Percentiles rank a stretch among this genome's conserved stretches.
phyloP scores from a whole-genome alignment of 192 early-diverging fungal genomes.

The Entomortierella lignicola region DNA sequence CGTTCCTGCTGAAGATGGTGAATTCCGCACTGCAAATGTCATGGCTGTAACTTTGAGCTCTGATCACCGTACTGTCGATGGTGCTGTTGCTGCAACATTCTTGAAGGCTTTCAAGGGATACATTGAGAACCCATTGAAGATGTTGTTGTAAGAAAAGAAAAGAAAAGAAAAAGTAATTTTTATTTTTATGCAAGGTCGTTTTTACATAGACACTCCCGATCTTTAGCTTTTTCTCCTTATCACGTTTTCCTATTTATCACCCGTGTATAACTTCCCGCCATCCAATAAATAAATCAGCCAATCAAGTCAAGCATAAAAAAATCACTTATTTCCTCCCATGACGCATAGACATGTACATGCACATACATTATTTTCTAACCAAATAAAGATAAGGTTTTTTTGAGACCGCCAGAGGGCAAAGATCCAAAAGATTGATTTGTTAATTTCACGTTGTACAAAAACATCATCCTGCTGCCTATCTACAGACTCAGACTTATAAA shows the following conservation, averaged over 20 bases:
- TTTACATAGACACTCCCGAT: neutral
- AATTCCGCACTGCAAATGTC: constrained; percentile 78
- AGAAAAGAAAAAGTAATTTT: constrained; percentile 1
- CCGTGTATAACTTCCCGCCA: constrained; percentile 5
- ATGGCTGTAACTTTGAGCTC: constrained; percentile 90
- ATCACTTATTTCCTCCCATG: too few species aligned
- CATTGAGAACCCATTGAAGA: constrained; percentile 94
- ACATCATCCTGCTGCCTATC: neutral
- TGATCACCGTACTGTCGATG: constrained; percentile 97
- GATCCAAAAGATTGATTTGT: constrained; percentile 6
- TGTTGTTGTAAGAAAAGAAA: constrained; percentile 81
- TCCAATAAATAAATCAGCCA: too few species aligned
- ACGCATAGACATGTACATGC: too few species aligned
- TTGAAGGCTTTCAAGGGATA: constrained; percentile 88
- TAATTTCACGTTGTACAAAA: neutral
- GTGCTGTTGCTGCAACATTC: constrained; percentile 93
- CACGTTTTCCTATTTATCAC: neutral
- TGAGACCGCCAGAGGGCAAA: constrained; percentile 8
- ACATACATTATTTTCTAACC: too few species aligned
- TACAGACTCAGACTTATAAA: neutral
- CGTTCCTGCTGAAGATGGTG: constrained; percentile 74
- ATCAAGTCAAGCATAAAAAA: too few species aligned
- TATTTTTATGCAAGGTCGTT: neutral
- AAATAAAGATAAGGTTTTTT: too few species aligned
- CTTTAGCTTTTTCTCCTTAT: neutral